Conservation (phyloP, 371 early-diverging fungal species). For the Paraphysoderma sedebokerense region DNA sequence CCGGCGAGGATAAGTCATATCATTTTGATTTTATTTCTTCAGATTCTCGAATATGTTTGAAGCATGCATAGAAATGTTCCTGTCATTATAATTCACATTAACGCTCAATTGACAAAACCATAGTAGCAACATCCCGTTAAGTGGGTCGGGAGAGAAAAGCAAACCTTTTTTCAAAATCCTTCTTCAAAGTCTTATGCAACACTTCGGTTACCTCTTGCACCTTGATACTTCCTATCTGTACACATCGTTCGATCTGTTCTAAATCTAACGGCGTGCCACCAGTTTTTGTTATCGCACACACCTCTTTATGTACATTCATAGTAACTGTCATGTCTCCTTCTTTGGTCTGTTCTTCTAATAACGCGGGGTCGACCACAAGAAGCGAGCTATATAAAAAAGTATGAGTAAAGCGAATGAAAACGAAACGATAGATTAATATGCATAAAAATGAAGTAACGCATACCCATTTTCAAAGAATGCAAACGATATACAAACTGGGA, state of each 20-base stretch:
- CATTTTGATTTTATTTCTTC: not conserved
- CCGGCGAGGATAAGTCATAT: no score
- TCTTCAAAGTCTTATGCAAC: slow-evolving; percentile 40
- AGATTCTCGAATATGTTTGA: not conserved
- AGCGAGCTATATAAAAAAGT: slow-evolving; percentile 26
- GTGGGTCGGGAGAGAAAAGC: no score
- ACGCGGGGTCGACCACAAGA: slow-evolving; percentile 67
- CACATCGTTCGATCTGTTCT: slow-evolving; percentile 52
- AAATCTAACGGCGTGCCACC: slow-evolving; percentile 63
- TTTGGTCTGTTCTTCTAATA: slow-evolving; percentile 64
- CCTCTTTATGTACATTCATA: slow-evolving; percentile 75
- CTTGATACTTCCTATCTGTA: slow-evolving; percentile 52
- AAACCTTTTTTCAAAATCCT: slow-evolving; percentile 20
- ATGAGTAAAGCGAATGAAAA: not conserved
- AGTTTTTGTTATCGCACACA: slow-evolving; percentile 76
- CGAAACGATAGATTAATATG: not conserved
- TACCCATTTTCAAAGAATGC: slow-evolving; percentile 75
- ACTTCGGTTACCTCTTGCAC: slow-evolving; percentile 49
- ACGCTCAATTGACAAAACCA: no score
- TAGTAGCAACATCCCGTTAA: not conserved
- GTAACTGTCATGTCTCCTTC: slow-evolving; percentile 71
- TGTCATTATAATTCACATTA: not conserved
- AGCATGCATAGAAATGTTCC: not conserved
- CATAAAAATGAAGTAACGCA: slow-evolving; percentile 2
- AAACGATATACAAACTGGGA: slow-evolving; percentile 82